phyloP scores from a whole-genome alignment of 2,329 filamentous ascomycete genomes.

The Emergomyces orientalis region DNA sequence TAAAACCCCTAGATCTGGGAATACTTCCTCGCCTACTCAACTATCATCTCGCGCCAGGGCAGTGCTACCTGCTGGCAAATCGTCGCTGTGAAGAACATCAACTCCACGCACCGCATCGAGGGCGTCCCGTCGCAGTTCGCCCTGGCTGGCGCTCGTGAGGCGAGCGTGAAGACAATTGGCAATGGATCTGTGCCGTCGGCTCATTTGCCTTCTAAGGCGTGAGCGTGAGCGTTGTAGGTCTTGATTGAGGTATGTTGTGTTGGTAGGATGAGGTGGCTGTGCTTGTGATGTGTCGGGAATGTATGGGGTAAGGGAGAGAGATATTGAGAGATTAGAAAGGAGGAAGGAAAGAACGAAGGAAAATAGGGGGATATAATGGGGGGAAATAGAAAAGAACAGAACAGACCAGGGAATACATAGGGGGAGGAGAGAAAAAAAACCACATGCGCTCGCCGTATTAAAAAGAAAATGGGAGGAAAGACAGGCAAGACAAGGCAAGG shows the following conservation, averaged over 20 bases:
- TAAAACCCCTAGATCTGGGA: slow-evolving; percentile 64
- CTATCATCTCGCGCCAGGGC: slow-evolving; percentile 75
- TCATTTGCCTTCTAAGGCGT: background rate
- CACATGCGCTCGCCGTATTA: background rate
- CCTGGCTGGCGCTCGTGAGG: slow-evolving; percentile 55
- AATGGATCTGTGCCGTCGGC: slow-evolving; percentile 21
- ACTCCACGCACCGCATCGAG: slow-evolving; percentile 72
- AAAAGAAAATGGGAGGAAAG: background rate
- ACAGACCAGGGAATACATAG: background rate
- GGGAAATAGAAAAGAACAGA: background rate
- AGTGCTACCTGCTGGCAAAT: slow-evolving; percentile 81
- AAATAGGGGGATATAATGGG: background rate
- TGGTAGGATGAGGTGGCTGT: background rate
- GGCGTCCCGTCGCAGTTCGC: slow-evolving; percentile 61
- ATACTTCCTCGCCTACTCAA: slow-evolving; percentile 78
- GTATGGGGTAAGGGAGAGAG: background rate
- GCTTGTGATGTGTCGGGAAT: background rate
- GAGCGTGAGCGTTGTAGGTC: background rate
- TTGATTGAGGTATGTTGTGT: background rate
- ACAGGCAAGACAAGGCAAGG: background rate
- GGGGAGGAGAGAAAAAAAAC: background rate
- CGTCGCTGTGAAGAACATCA: slow-evolving; percentile 80
- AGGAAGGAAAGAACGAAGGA: too few relatives aligned
- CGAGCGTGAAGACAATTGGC: slow-evolving; percentile 30
- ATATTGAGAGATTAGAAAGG: too few relatives aligned